Evolutionary conservation across 2,329 filamentous ascomycete species (phyloP), one percentile per base, ranked within the genome.

Genomic region (Neurospora crassa): DNA sequence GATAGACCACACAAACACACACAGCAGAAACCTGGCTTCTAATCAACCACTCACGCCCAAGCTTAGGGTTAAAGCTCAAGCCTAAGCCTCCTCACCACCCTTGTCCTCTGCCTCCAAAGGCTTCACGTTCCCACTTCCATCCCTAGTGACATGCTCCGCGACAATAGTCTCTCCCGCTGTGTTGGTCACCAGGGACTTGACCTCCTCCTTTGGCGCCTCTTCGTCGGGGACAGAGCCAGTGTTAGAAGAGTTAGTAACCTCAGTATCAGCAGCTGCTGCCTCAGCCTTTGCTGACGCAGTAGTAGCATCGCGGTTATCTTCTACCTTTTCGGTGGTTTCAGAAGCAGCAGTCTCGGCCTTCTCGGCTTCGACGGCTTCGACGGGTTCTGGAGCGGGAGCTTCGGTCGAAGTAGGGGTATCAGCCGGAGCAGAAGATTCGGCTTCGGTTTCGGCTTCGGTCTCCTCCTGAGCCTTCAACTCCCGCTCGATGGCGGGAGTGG

Each of bases 161-260:
- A 83, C 74, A n/a, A 85, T 77, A 41, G 80, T 79, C 76, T 84
- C 83, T 2, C 83, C 83, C 7, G 83, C 83, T 69, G 78, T 81
- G 73, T 84, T 83, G 12, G 80, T 77, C 34, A 78, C 81, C 20
- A 83, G 76, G 0, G 81, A 81, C 76, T 83, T 81, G 24, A 73
- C 68, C 41, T 76, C 76, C 63, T 74, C 71, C 40, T 72, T 67
- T 5, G 45, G n/a, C 20, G 69, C 34, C 20, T 68, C 59, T 2
- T 70, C 70, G 18, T 24, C 16, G 16, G 47, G 5, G 6, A 5
- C 5, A 53, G 20, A 2, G 3, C 11, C 47, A 5, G 47, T 59
- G 8, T 6, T 6, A 7, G 24, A 59, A 1, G 47, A 59, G 24
- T 59, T 59, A 10, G 47, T 59, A 34, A 59, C 47, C 20, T 16